Percentiles rank a stretch among this genome's conserved stretches.
Evolutionary conservation across 768 basidiomycete genomes (phyloP).

Genomic region (Rhodotorula taiwanensis): DNA sequence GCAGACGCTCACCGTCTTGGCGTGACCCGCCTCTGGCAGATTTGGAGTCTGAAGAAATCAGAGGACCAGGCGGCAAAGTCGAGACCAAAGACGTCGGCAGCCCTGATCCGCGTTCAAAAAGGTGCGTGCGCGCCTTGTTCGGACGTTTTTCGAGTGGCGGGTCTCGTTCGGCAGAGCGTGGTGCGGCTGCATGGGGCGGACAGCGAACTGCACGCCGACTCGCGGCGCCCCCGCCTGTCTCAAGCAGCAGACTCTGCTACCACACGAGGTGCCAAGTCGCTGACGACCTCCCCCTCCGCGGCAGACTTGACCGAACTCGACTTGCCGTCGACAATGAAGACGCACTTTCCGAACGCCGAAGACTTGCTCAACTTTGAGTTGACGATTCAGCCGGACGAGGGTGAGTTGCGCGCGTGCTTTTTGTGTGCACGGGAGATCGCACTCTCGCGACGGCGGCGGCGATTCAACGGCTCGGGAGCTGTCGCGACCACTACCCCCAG

Average conservation of each 20-base stretch:
- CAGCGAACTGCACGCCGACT: too few relatives aligned
- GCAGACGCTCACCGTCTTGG: background rate
- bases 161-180: too few relatives aligned
- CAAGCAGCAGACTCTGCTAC: too few relatives aligned
- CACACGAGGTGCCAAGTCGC: too few relatives aligned
- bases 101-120: conserved; percentile 99
- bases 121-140: too few relatives aligned
- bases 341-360: conserved; percentile 79
- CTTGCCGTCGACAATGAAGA: conserved; percentile 91
- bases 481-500: too few relatives aligned
- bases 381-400: conserved; percentile 94
- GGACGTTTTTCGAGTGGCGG: too few relatives aligned
- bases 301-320: conserved; percentile 94
- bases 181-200: too few relatives aligned
- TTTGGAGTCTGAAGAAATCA: conserved; percentile 99
- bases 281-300: background rate
- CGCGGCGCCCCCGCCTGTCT: too few relatives aligned
- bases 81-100: conserved; percentile 96
- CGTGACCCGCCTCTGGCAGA: conserved; percentile 53
- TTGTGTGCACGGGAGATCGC: too few relatives aligned
- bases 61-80: conserved; percentile 95
- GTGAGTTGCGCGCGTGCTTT: conserved; percentile 48
- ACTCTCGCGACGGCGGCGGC: too few relatives aligned
- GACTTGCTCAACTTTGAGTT: conserved; percentile 96
- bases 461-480: too few relatives aligned